Conservation (phyloP, 805 yeast genomes). For the Candida vaughaniae region DNA sequence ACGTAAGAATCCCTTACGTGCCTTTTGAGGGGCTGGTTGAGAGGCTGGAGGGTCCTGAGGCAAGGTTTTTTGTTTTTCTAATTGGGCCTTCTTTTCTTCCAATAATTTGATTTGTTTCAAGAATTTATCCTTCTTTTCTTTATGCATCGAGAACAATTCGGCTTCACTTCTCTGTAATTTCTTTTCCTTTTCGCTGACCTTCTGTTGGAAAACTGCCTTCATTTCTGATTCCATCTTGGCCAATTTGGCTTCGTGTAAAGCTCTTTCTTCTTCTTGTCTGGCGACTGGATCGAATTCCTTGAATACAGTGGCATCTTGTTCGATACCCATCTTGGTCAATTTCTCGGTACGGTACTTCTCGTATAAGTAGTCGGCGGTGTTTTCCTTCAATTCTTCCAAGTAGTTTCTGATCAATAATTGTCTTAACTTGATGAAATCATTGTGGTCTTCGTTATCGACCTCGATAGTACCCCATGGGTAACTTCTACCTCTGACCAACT, state of each 20-base stretch:
- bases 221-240: conserved; percentile 94
- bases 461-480: conserved; percentile 98
- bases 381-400: conserved; percentile 90
- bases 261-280: conserved; percentile 91
- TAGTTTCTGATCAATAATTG: conserved; percentile 86
- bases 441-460: conserved; percentile 90
- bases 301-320: conserved; percentile 91
- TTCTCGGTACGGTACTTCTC: conserved; percentile 89
- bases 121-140: conserved; percentile 95
- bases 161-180: conserved; percentile 96
- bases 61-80: conserved; percentile 60
- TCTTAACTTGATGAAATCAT: conserved; percentile 86
- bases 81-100: conserved; percentile 84
- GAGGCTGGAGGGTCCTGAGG: conserved; percentile 50
- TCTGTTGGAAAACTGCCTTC: conserved; percentile 94
- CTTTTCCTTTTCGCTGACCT: conserved; percentile 95
- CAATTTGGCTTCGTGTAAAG: conserved; percentile 88
- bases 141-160: conserved; percentile 91
- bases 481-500: conserved; percentile 81
- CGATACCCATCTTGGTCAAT: conserved; percentile 76
- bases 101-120: conserved; percentile 82
- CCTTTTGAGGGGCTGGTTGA: conserved; percentile 48
- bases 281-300: conserved; percentile 90
- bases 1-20: conserved; percentile 82
- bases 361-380: conserved; percentile 71